These are phyloP conservation scores for Parmales sp. DNA, from an alignment of 108 stramenopile species.

Conservation along the genomic window DNA sequence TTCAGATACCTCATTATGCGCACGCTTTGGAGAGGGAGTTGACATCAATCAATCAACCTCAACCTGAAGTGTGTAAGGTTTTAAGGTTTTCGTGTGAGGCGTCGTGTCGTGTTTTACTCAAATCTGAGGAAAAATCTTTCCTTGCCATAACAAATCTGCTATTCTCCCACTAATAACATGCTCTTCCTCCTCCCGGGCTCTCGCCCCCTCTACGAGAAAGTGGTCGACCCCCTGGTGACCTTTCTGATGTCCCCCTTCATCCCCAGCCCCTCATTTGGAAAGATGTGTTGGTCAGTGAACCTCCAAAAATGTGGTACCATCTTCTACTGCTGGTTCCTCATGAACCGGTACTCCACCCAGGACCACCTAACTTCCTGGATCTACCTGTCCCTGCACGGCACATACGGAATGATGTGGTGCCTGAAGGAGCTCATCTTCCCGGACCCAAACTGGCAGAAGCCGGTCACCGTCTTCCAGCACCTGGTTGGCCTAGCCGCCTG, in stretches of 20 bases:
- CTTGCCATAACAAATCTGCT: no score
- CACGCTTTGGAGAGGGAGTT: no score
- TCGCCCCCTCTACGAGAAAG: not conserved
- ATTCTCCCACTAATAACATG: no score
- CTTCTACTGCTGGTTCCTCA: not conserved
- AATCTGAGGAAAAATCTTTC: no score
- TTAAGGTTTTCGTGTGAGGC: no score
- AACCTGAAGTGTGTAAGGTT: no score
- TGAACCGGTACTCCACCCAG: not conserved
- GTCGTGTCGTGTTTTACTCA: no score
- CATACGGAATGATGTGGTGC: conserved; percentile 6
- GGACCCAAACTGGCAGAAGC: not conserved
- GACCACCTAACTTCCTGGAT: not conserved
- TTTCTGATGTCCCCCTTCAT: conserved; percentile 1
- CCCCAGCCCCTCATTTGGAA: not conserved
- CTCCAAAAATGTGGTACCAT: not conserved
- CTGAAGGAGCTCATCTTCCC: not conserved
- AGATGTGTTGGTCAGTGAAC: not conserved
- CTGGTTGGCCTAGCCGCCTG: not conserved
- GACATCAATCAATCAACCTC: no score
- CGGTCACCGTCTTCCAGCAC: not conserved
- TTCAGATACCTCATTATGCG: no score
- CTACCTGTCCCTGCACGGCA: not conserved
- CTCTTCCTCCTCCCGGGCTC: no score
- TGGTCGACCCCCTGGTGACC: not conserved